Evolutionary conservation across 768 basidiomycete species (phyloP), one percentile per base, ranked within the genome.

Genomic region (Leccinum subtestaceum): DNA sequence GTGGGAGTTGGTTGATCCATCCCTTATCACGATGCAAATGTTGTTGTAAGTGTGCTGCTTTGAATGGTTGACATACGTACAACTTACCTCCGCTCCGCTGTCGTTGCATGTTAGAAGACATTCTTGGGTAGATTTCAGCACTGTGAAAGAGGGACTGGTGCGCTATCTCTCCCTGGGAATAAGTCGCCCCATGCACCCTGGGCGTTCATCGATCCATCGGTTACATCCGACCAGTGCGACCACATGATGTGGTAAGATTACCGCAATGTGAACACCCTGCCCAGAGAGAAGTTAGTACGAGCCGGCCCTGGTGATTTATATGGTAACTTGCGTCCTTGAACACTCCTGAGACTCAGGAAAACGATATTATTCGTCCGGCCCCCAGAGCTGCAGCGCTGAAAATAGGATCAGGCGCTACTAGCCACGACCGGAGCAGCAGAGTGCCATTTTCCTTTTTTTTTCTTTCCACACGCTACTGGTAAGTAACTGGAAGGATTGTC

Each of bases 1-100:
- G 0, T 10, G 40, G n/a, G 9, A 0, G 9, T n/a, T n/a, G 43
- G 2, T 19, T 11, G 43, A 45, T 45, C 0, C 43, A 0, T 10
- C 9, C 19, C 43, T 45, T 45, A 45, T 45, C 43, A 45, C 0
- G 43, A 45, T 45, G 43, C 2, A 19, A 0, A 45, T 45, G 10
- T 45, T 19, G 0, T 34, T 9, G 11, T 45, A 0, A 45, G 43
- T 1, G 43, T 19, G 0, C 19, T 45, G n/a, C 11, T 45, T 19
- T 45, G 10, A 27, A 25, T 25, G 25, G 25, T 27, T 27, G 1
- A 6, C 25, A 5, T 27, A 27, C 5, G 25, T 4, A 45, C 17
- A 45, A 45, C 43, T 11, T 19, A 45, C 43, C 43, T 45, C 19
- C 19, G 43, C 43, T 45, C 43, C n/a, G 1, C 19, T 45, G 43